phyloP scores from a whole-genome alignment of 768 basidiomycete genomes.

The Butyriboletus loyo region DNA sequence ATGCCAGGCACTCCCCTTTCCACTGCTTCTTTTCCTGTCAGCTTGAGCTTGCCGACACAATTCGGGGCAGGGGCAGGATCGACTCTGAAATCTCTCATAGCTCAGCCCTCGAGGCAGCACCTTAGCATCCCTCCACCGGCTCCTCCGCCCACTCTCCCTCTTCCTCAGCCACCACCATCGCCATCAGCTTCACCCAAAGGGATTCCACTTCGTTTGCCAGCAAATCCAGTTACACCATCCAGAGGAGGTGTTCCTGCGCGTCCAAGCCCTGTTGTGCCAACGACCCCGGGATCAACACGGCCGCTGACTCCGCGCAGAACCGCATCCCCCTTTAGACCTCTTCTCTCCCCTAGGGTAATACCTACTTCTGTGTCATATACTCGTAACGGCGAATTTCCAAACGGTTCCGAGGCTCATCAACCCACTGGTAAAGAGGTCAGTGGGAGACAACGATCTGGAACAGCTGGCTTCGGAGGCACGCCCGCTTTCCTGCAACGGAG shows the following conservation, averaged over 20 bases:
- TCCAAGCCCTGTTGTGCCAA: constrained; percentile 14
- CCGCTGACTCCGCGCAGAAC: constrained; percentile 13
- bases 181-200: constrained; percentile 3
- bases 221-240: background rate
- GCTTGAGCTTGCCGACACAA: background rate
- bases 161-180: constrained; percentile 28
- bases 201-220: background rate
- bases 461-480: constrained; percentile 9
- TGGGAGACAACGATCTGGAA: constrained; percentile 17
- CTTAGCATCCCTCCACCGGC: constrained; percentile 28
- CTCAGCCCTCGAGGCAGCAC: constrained; percentile 26
- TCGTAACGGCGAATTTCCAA: background rate
- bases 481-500: constrained; percentile 31
- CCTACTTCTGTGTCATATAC: background rate
- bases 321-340: constrained; percentile 23
- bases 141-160: constrained; percentile 31
- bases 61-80: background rate
- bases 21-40: constrained; percentile 9
- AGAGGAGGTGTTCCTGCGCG: constrained; percentile 15
- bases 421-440: background rate
- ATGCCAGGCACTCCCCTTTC: constrained; percentile 20
- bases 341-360: constrained; percentile 14
- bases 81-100: constrained; percentile 6
- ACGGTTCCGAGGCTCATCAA: constrained; percentile 7
- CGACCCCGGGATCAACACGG: constrained; percentile 4